Base-by-base conservation (phyloP, 441 rosid species). In the Adansonia grandidieri region DNA sequence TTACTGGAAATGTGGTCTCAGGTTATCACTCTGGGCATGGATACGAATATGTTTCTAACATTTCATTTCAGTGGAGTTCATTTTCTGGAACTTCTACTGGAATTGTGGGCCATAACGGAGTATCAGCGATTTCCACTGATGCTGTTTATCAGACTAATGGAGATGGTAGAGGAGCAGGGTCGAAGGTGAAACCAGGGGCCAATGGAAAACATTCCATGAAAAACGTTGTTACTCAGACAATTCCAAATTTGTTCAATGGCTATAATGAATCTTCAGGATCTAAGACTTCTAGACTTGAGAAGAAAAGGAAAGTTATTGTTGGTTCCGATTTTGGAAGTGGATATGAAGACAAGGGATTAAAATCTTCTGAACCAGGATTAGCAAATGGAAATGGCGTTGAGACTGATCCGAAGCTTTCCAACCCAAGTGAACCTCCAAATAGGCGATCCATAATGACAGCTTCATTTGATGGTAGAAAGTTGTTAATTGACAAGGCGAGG, bases 1-100 rank as follows among this genome's bases (percentile, higher is more conserved):
- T 84, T 80, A 69, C 91, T 37, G 89, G 88, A 72, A 90, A 88
- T 68, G 92, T 90, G 47, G 85, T 82, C 78, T 69, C 89, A 42
- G 93, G 97, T 48, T 87, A 87, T 83, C 95, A 91, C 84, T 78
- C 91, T 67, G 89, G 90, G 56, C 96, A 91, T 80, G 92, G 95
- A 5, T 93, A 90, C 57, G 99, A 95, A 73, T 88, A 91, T 85
- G 86, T 80, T 79, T 83, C 97, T 66, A 93, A 89, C 73, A 88
- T 88, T 78, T 94, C 98, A 48, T 91, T 90, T 82, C 96, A 92
- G 67, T 94, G 97, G 95, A 88, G 82, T 80, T 85, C 97, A 4
- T 85, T 70, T 79, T 71, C 91, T 77, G 92, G 91, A 77, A 84
- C 89, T 81, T 84, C 96, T 70, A 77, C 92, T 6, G 91, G 89